Percentiles rank a stretch among this genome's conserved stretches.
phyloP scores from a whole-genome alignment of 2,329 filamentous ascomycete genomes.

The Paecilomyces niveus region DNA sequence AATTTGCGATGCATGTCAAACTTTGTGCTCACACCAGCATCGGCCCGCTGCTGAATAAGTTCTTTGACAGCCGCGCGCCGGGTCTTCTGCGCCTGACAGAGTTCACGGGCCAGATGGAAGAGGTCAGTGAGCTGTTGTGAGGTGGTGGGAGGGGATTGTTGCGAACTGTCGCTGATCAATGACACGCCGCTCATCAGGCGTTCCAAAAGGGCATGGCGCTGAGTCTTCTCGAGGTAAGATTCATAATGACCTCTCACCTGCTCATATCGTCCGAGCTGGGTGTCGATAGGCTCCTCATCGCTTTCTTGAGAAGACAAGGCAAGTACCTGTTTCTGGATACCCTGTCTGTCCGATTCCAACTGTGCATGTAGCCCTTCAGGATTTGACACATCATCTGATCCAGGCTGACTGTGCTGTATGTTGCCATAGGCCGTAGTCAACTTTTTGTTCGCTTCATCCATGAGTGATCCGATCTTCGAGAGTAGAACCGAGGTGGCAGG shows the following conservation, averaged over 20 bases:
- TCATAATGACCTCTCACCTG: constrained; percentile 28
- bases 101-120: constrained; percentile 24
- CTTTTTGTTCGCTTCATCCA: constrained; percentile 65
- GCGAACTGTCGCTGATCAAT: constrained; percentile 6
- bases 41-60: constrained; percentile 36
- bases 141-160: constrained; percentile 12
- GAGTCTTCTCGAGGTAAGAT: constrained; percentile 38
- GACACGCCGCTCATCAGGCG: constrained; percentile 16
- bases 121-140: constrained; percentile 23
- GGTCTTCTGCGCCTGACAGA: constrained; percentile 25
- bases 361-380: constrained; percentile 35
- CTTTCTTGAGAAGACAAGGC: constrained; percentile 29
- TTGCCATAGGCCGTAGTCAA: constrained; percentile 54
- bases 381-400: constrained; percentile 34
- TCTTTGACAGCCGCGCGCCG: constrained; percentile 32
- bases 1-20: constrained; percentile 42
- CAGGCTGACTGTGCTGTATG: constrained; percentile 55
- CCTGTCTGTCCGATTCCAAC: constrained; percentile 37
- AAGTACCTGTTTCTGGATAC: constrained; percentile 34
- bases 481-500: constrained; percentile 64
- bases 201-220: constrained; percentile 29
- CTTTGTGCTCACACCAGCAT: constrained; percentile 39
- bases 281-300: constrained; percentile 28
- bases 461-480: constrained; percentile 59
- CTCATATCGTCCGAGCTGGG: constrained; percentile 33